Evolutionary conservation across 495 filamentous ascomycete genomes (phyloP), one percentile per base, ranked within the genome.

Genomic region (Trichoderma parareesei): DNA sequence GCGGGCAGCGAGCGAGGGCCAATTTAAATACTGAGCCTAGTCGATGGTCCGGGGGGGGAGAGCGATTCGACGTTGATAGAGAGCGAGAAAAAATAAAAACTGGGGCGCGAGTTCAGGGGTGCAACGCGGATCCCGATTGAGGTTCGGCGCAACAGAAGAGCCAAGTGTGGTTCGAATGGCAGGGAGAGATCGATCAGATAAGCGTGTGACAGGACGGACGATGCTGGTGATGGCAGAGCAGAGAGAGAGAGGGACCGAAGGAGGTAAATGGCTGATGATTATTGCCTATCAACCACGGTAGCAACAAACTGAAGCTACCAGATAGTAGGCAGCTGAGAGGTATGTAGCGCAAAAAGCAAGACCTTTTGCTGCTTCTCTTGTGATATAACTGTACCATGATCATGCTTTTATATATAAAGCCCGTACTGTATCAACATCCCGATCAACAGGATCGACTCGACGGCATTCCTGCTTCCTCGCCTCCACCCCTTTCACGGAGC

Each of bases 21-120:
- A 57, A 57, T 57, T 57, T 57, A 57, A 57, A 57, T 57, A 33
- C 53, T 57, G 53, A 33, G 33, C 53, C 53, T 57, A 57, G 53
- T 13, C 53, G 53, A n/a, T 35, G 10, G 16, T 57, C 27, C 11
- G 40, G 40, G 40, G 40, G 11, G 33, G 20, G 27, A n/a, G 27
- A 27, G 27, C 27, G 27, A 27, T 27, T 27, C 27, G 27, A 27
- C 27, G 37, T 35, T 14, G 18, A 57, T 37, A 27, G 18, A 57
- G 33, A 57, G 27, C 11, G 27, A 57, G 16, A 57, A 48, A 57
- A 37, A 57, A 57, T 27, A 57, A 57, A 57, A 57, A 57, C 7
- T 38, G 53, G 53, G 53, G 53, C 53, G 27, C 33, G 37, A 7
- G 6, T 14, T 57, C 53, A 57, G 53, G 53, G 53, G 53, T 57